Evolutionary conservation across 169 alveolate genomes (phyloP), one percentile per base, ranked within the genome.

Genomic region (Sarcocystis neurona): DNA sequence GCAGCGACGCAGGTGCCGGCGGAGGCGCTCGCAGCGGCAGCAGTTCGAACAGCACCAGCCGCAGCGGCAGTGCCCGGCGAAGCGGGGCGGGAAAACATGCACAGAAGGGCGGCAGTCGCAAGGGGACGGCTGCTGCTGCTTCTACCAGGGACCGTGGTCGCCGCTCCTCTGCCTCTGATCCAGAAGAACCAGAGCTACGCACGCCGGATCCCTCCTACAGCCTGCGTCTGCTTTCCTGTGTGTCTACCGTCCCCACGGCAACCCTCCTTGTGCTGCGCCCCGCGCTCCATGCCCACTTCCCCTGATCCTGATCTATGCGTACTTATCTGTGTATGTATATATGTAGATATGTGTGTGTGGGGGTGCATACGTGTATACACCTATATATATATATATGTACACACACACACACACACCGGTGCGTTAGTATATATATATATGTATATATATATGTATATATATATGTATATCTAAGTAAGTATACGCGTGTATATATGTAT

Each of bases 161-260:
- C 66, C 66, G 66, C 23, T 53, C 66, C 23, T 53, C 23, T 53
- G 66, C 23, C 12, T 53, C 66, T 53, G n/a, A 53, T 53, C 30
- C 8, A n/a, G 82, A 72, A 10, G 82, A 72, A 72, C 43, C 34
- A 15, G 3, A 3, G 3, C 82, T 18, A 0, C 53, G 82, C 39
- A 72, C 5, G 27, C 82, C 82, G 5, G 82, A 72, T 39, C 82
- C 82, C 41, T 1, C 82, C 18, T 72, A 72, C 56, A 72, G 58
- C 2, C 82, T 39, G 46, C 34, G 56, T 6, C 56, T 72, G 12
- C 56, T 72, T 0, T 12, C 30, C 30, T 12, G 66, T 53, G 23
- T 12, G 66, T 53, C 30, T 53, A 53, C 66, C 12, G 12, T 23
- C 23, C 66, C n/a, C n/a, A n/a, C n/a, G n/a, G n/a, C n/a, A n/a